A percentile compares a stretch with the other conserved stretches of the same genome.
These are phyloP conservation scores for Phtheirospermum japonicum DNA, from an alignment of 257 asterid genomes.

Conservation along the genomic window DNA sequence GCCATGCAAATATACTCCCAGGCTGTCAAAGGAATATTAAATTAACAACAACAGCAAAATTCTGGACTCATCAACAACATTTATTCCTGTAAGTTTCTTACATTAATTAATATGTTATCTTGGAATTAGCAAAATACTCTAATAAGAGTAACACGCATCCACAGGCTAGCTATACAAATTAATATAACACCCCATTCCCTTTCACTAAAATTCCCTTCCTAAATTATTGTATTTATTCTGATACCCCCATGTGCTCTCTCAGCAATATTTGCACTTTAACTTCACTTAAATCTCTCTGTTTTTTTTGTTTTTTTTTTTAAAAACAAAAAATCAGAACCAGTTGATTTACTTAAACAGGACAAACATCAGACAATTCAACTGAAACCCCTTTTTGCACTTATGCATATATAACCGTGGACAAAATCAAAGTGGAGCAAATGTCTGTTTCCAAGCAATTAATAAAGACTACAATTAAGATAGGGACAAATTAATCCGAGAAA, in stretches of 20 bases:
- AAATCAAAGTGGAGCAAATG: constrained; percentile 33
- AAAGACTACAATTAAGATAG: constrained; percentile 20
- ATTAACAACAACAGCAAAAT: constrained; percentile 30
- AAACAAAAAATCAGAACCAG: constrained; percentile 33
- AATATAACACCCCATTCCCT: constrained; percentile 36
- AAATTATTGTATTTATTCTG: constrained; percentile 25
- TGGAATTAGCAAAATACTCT: constrained; percentile 44
- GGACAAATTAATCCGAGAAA: neutral
- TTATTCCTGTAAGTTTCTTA: constrained; percentile 39
- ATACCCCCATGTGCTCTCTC: constrained; percentile 52
- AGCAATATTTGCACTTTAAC: neutral
- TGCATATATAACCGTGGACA: constrained; percentile 20
- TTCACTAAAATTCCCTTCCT: constrained; percentile 31
- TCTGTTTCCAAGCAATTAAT: constrained; percentile 36
- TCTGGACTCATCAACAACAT: constrained; percentile 34
- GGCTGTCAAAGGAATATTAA: constrained; percentile 32
- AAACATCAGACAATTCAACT: constrained; percentile 33
- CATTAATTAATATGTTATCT: constrained; percentile 30
- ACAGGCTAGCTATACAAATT: constrained; percentile 31
- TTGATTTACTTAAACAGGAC: constrained; percentile 56
- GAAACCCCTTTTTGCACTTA: constrained; percentile 27
- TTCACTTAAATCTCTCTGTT: constrained; percentile 45
- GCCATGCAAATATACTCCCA: constrained; percentile 36
- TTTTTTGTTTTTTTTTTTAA: neutral
- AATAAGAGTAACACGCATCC: constrained; percentile 31